phyloP scores from a whole-genome alignment of 768 basidiomycete species.

The Amanita phalloides region DNA sequence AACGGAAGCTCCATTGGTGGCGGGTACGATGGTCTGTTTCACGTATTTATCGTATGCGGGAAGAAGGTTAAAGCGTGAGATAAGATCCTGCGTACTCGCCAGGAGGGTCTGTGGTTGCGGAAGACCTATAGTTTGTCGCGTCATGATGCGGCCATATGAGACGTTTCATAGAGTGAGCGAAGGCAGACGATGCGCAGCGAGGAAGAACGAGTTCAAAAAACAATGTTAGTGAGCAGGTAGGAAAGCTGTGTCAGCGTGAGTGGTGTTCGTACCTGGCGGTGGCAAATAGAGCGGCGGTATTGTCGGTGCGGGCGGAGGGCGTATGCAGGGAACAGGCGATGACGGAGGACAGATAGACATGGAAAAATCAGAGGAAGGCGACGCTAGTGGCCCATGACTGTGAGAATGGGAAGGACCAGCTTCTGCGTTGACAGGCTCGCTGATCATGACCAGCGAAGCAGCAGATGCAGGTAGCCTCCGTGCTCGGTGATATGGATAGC shows the following conservation, averaged over 20 bases:
- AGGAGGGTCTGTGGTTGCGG: slow-evolving; percentile 39
- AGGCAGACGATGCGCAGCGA: neutral
- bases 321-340: slow-evolving; percentile 14
- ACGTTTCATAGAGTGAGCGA: neutral
- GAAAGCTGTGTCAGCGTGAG: neutral
- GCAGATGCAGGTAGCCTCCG: slow-evolving; percentile 2
- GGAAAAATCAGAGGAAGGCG: slow-evolving; percentile 14
- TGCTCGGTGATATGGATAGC: slow-evolving; percentile 12
- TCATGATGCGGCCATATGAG: neutral
- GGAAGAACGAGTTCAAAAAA: slow-evolving; percentile 3
- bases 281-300: slow-evolving; percentile 27
- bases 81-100: slow-evolving; percentile 69
- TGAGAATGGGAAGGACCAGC: slow-evolving; percentile 48
- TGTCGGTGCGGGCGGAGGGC: slow-evolving; percentile 17
- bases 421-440: slow-evolving; percentile 39
- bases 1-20: slow-evolving; percentile 10
- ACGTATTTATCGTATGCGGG: slow-evolving; percentile 79
- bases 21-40: slow-evolving; percentile 32
- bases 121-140: slow-evolving; percentile 16
- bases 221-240: neutral
- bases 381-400: slow-evolving; percentile 11
- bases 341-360: slow-evolving; percentile 17
- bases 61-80: slow-evolving; percentile 59
- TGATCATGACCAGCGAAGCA: slow-evolving; percentile 22
- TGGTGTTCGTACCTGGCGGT: slow-evolving; percentile 26